A percentile compares a stretch with the other conserved stretches of the same genome.
These are phyloP conservation scores for Paramarasmius palmivorus DNA, from an alignment of 1,284 basidiomycete species.

Conservation along the genomic window DNA sequence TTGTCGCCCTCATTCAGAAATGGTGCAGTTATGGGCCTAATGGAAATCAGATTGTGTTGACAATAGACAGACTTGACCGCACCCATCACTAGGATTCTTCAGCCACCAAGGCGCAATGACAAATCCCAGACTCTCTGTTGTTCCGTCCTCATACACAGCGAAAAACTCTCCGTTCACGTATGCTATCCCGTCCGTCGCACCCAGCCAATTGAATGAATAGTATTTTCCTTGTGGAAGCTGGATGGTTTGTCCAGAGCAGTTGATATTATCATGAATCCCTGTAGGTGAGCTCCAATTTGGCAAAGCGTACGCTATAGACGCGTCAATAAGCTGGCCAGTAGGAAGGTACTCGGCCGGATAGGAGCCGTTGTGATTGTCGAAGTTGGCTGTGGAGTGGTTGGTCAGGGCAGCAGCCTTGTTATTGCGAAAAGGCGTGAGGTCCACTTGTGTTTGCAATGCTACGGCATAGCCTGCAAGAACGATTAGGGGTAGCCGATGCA, in stretches of 20 bases:
- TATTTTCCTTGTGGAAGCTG: constrained; percentile 6
- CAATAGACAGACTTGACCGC: constrained; percentile 7
- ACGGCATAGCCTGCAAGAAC: too few species aligned
- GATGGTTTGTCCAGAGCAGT: constrained; percentile 13
- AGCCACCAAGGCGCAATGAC: constrained; percentile 26
- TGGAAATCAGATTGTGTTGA: neutral
- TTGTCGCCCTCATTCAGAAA: constrained; percentile 13
- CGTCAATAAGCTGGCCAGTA: constrained; percentile 10
- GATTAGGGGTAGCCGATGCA: too few species aligned
- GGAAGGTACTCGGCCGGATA: constrained; percentile 17
- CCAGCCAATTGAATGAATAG: constrained; percentile 16
- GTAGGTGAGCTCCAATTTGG: constrained; percentile 4
- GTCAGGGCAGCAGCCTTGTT: constrained; percentile 15
- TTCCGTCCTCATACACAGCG: constrained; percentile 18
- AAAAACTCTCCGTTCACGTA: constrained; percentile 16
- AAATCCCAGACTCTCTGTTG: constrained; percentile 17
- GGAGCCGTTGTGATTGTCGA: constrained; percentile 15
- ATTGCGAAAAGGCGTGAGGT: constrained; percentile 12
- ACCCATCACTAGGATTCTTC: constrained; percentile 24
- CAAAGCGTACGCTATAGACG: constrained; percentile 1
- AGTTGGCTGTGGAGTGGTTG: constrained; percentile 10
- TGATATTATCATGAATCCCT: constrained; percentile 12
- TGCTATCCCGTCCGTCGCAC: constrained; percentile 15
- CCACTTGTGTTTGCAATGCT: constrained; percentile 8
- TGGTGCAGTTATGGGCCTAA: constrained; percentile 16